Percentiles rank a stretch among this genome's conserved stretches.
Conservation (phyloP, 1,284 basidiomycete genomes). For the Porodaedalea pini region DNA sequence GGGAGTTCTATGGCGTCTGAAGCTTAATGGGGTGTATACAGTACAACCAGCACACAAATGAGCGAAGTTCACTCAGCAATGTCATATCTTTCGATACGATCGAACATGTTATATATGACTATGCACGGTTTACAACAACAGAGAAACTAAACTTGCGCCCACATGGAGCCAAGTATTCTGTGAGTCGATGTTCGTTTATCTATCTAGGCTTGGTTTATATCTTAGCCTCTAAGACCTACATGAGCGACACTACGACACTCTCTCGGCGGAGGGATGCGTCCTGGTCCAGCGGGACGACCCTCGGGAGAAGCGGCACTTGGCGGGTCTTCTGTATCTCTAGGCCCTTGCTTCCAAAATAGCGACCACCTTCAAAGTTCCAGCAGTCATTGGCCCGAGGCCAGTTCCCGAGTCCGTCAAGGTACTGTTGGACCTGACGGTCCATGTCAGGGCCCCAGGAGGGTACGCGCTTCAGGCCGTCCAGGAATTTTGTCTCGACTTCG, state of each 20-base stretch:
- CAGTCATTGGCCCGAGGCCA: constrained; percentile 37
- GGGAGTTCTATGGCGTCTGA: too few relatives aligned
- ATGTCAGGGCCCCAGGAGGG: constrained; percentile 30
- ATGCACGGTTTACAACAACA: too few relatives aligned
- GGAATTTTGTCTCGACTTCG: constrained; percentile 21
- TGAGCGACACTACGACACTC: too few relatives aligned
- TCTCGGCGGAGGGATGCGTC: not conserved
- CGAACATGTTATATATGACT: too few relatives aligned
- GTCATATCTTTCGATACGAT: too few relatives aligned
- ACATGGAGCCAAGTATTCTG: constrained; percentile 61
- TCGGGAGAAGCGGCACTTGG: constrained; percentile 19
- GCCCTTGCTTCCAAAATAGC: constrained; percentile 40
- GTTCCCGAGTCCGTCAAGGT: constrained; percentile 39
- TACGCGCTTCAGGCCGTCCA: not conserved
- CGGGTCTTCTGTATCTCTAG: constrained; percentile 27
- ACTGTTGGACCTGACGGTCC: too few relatives aligned
- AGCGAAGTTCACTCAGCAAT: too few relatives aligned
- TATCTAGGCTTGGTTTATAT: too few relatives aligned
- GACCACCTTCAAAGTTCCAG: constrained; percentile 41
- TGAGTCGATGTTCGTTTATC: constrained; percentile 57
- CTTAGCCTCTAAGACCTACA: too few relatives aligned
- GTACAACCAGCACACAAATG: too few relatives aligned
- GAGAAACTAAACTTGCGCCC: too few relatives aligned
- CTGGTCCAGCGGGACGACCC: not conserved
- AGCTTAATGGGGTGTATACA: too few relatives aligned